phyloP scores from a whole-genome alignment of 2,329 filamentous ascomycete genomes.

The Keithomyces neogunnii region DNA sequence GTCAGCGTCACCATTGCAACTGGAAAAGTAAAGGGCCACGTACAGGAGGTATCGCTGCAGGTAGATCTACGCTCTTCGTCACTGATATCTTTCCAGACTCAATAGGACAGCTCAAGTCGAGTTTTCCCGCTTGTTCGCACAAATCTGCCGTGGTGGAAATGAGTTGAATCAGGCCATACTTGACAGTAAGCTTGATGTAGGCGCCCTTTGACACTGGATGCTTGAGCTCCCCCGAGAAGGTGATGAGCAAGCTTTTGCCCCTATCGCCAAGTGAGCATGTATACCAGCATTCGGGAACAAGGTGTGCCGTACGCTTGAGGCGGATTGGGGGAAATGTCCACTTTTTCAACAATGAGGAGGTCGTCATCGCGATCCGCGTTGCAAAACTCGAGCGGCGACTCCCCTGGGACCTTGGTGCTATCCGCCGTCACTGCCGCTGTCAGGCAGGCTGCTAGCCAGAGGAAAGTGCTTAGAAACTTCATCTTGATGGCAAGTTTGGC shows the following conservation, averaged over 20 bases:
- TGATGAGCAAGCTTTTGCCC: background rate
- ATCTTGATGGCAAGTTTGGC: background rate
- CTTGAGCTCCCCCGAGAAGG: background rate
- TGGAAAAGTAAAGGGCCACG: slow-evolving; percentile 24
- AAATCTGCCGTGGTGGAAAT: slow-evolving; percentile 75
- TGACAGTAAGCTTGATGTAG: slow-evolving; percentile 75
- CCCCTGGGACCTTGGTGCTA: background rate
- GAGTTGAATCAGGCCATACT: slow-evolving; percentile 87
- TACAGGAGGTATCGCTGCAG: slow-evolving; percentile 81
- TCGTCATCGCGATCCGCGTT: background rate
- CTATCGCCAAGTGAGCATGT: background rate
- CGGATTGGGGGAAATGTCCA: background rate
- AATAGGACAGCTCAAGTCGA: slow-evolving; percentile 82
- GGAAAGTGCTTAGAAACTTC: background rate
- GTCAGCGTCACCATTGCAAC: slow-evolving; percentile 37
- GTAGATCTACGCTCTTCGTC: slow-evolving; percentile 75
- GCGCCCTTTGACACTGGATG: slow-evolving; percentile 60
- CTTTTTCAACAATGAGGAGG: background rate
- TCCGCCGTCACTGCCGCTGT: background rate
- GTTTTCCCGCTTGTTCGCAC: slow-evolving; percentile 81
- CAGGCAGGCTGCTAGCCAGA: background rate
- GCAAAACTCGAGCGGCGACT: background rate
- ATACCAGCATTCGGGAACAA: background rate
- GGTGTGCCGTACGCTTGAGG: background rate
- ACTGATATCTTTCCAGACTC: slow-evolving; percentile 67